Base-by-base conservation (phyloP, 768 basidiomycete genomes). In the Naganishia randhawae region DNA sequence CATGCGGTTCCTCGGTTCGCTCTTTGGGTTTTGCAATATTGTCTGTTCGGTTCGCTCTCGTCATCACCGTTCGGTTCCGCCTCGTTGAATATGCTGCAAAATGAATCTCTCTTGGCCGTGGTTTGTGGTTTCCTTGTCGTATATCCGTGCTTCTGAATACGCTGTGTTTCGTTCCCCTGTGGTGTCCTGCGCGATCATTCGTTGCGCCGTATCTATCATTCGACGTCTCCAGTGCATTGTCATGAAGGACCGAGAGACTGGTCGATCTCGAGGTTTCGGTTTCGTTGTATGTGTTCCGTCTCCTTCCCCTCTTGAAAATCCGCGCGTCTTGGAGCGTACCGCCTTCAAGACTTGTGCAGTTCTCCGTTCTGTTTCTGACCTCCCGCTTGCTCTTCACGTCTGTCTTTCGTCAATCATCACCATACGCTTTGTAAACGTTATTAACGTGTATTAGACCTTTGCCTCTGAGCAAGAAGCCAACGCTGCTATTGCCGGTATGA, bases 201-300 rank as follows among this genome's bases (percentile, higher is more conserved):
- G 1, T 7, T 48, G 45, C 11, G 31, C 37, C 35, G 52, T 14
- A 41, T 51, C 22, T 65, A 35, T 35, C 48, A 19, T 65, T 51
- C n/a, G 22, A 57, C 66, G 55, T 13, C n/a, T 16, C 64, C 81
- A 96, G 92, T 90, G 89, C 74, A 92, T 95, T 82, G 92, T 95
- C 81, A 95, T 95, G 93, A 89, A 91, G 83, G 94, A 98, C 83
- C 91, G 93, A 79, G 95, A 96, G 78, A 97, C 95, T 73, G 90
- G 91, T 69, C 91, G 94, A 78, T 95, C 92, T 72, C 89, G 94
- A 78, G 94, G 94, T 77, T 97, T 97, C 80, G 94, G 94, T 71
- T 97, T 97, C 82, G 93, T 97, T 70, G 93, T 79, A 69, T 65
- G 78, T 79, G 62, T 62, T 50, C n/a, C n/a, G n/a, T 66, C 41